Percentiles rank a stretch among this genome's conserved stretches.
These are phyloP conservation scores for Cordyceps cateniannulata DNA, from an alignment of 2,329 filamentous ascomycete species.

Conservation along the genomic window DNA sequence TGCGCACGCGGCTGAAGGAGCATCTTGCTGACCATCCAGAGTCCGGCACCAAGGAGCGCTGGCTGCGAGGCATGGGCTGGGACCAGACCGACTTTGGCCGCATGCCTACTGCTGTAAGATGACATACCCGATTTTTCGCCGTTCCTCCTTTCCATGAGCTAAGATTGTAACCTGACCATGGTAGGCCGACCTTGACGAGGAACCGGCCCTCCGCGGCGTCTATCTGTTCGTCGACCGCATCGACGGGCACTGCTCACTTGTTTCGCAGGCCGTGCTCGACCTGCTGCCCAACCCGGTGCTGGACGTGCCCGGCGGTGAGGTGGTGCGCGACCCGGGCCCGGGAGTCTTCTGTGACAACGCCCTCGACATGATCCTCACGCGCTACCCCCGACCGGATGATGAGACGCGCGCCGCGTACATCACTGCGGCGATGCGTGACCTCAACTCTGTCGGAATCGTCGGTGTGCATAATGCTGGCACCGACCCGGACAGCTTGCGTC, in stretches of 20 bases:
- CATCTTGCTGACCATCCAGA: conserved; percentile 46
- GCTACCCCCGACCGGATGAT: conserved; percentile 50
- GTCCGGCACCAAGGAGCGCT: conserved; percentile 47
- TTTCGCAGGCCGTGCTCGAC: conserved; percentile 56
- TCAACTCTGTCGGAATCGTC: conserved; percentile 60
- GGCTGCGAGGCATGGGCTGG: conserved; percentile 65
- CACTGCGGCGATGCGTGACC: conserved; percentile 51
- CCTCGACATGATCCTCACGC: conserved; percentile 52
- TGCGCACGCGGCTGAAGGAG: conserved; percentile 41
- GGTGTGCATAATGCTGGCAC: conserved; percentile 65
- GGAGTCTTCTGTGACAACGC: conserved; percentile 71
- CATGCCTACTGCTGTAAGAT: conserved; percentile 58
- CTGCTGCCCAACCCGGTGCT: conserved; percentile 48
- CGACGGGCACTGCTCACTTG: conserved; percentile 65
- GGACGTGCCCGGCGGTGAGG: conserved; percentile 56
- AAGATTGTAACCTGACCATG: not conserved
- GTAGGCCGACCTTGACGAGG: conserved; percentile 48
- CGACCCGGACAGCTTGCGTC: conserved; percentile 43
- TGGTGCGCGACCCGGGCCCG: conserved; percentile 52
- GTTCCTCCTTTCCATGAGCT: not conserved
- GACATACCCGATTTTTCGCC: not conserved
- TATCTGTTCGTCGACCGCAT: conserved; percentile 66
- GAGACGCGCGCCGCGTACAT: conserved; percentile 50
- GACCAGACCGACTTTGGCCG: conserved; percentile 59
- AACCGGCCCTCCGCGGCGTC: conserved; percentile 43